Evolutionary conservation across 768 basidiomycete genomes (phyloP).

Genomic region (Trametes maxima): DNA sequence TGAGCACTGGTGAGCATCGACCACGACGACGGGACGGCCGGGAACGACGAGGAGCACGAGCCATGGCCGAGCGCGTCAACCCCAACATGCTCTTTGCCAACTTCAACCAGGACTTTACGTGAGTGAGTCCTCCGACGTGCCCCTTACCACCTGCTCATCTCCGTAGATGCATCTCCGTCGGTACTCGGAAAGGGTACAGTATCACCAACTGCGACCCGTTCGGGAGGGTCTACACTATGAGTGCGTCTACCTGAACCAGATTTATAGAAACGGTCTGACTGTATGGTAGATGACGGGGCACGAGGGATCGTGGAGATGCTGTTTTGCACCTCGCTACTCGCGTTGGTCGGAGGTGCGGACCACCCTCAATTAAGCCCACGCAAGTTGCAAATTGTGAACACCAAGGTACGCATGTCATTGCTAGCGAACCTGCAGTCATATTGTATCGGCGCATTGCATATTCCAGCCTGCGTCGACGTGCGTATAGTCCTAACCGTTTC

Average conservation of each 20-base stretch:
- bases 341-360: slow-evolving; percentile 94
- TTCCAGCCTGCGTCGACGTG: no score
- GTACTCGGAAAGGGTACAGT: slow-evolving; percentile 93
- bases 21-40: slow-evolving; percentile 8
- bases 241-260: slow-evolving; percentile 35
- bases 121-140: slow-evolving; percentile 30
- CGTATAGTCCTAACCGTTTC: neutral
- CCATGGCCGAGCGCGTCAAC: slow-evolving; percentile 43
- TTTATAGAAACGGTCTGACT: neutral
- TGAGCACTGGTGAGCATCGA: slow-evolving; percentile 9
- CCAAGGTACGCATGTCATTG: slow-evolving; percentile 65
- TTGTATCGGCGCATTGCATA: neutral
- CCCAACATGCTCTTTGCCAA: slow-evolving; percentile 80
- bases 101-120: slow-evolving; percentile 99
- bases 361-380: slow-evolving; percentile 88
- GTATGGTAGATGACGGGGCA: slow-evolving; percentile 78
- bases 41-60: slow-evolving; percentile 2
- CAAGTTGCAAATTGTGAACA: slow-evolving; percentile 97
- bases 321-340: slow-evolving; percentile 97
- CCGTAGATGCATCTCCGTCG: slow-evolving; percentile 85
- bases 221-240: slow-evolving; percentile 92
- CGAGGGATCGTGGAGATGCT: slow-evolving; percentile 98
- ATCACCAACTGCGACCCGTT: slow-evolving; percentile 99
- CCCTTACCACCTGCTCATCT: slow-evolving; percentile 6
- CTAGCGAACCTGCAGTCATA: no score